These are phyloP conservation scores for Inga leiocalycina DNA, from an alignment of 306 rosid genomes.

Conservation along the genomic window DNA sequence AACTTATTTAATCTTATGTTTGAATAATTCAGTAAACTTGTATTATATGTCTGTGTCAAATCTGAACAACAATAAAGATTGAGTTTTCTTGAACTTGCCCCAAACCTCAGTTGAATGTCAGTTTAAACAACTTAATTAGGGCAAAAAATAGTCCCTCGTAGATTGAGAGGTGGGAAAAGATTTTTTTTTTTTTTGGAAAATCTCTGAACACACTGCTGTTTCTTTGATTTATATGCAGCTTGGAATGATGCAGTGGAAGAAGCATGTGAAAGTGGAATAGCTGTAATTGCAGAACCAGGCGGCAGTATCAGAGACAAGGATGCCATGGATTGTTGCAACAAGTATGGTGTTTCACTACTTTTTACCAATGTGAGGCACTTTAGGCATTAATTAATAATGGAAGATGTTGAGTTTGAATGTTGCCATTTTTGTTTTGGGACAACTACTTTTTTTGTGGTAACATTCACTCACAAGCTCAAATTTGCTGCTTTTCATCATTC, in stretches of 20 bases:
- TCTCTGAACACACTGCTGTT: neutral
- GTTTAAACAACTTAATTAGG: neutral
- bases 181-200: no score
- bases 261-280: slow-evolving; percentile 78
- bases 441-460: neutral
- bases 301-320: slow-evolving; percentile 87
- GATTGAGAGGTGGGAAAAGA: neutral
- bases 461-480: neutral
- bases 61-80: neutral
- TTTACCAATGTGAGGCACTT: slow-evolving; percentile 91
- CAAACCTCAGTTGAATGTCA: neutral
- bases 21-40: no score
- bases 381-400: slow-evolving; percentile 58
- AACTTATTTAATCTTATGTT: no score
- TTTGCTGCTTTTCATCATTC: slow-evolving; percentile 14
- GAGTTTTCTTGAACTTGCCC: neutral
- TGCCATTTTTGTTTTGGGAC: slow-evolving; percentile 9
- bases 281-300: slow-evolving; percentile 85
- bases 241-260: slow-evolving; percentile 98
- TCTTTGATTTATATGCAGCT: slow-evolving; percentile 54
- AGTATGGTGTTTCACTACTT: slow-evolving; percentile 82
- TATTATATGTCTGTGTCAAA: neutral
- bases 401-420: neutral
- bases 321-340: slow-evolving; percentile 87
- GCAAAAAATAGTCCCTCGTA: neutral